Evolutionary conservation across 2,329 filamentous ascomycete genomes (phyloP), one percentile per base, ranked within the genome.

Genomic region (Hansfordia pulvinata): DNA sequence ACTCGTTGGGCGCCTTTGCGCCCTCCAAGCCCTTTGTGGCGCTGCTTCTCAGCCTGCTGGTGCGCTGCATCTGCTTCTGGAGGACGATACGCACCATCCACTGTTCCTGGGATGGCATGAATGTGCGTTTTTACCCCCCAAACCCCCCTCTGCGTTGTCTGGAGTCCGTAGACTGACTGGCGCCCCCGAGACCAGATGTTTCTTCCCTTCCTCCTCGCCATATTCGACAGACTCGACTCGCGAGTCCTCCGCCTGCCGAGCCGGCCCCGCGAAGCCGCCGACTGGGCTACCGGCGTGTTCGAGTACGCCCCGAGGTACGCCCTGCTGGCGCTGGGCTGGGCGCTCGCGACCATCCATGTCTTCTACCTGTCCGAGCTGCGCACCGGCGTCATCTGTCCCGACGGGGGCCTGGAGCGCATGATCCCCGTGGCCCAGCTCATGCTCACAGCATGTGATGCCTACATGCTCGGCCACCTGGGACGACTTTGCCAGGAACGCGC

Each of bases 31-130:
- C 36, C 11, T 39, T 34, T n/a, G 24, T 31, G 6, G 19, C 37
- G 3, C 30, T 49, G 5, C 35, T 43, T 8, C 32, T 34, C 25
- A 35, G 33, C 26, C 26, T 49, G 2, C 32, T 48, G 11, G 21
- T 29, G 8, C 42, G 48, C 5, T 43, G 40, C 2, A 17, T 50
- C 10, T 29, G 50, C 6, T 43, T 44, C 26, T 52, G 49, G 49
- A 37, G 39, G 17, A 36, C 40, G 4, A 43, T 44, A 12, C 41
- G 47, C 7, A 47, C 43, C 3, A 43, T 50, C 6, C 48, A 46
- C 31, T 52, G 39, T 33, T 52, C 47, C 20, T 49, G 38, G 36
- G 41, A 46, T 19, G 50, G 49, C 10, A 32, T 52, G 20, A 40
- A 50, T 36, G 50, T 53, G 34, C 17, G 44, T 38, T 10, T 11